These are phyloP conservation scores for Sarocladium oryzae DNA, from an alignment of 2,329 filamentous ascomycete genomes.

Conservation along the genomic window DNA sequence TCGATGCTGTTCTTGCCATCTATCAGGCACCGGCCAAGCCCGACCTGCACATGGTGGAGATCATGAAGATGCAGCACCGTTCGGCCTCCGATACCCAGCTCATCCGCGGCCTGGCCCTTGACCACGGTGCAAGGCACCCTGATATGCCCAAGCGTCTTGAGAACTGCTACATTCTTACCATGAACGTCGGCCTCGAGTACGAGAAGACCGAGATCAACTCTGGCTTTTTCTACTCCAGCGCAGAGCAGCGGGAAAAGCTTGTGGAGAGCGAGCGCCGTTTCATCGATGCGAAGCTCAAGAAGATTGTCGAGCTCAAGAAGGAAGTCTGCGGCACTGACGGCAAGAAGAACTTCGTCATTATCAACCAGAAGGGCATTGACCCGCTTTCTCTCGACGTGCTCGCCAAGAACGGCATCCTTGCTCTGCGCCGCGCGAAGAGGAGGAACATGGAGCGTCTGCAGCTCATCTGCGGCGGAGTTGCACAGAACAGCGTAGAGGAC, in stretches of 20 bases:
- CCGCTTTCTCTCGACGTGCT: conserved; percentile 91
- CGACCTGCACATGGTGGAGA: conserved; percentile 98
- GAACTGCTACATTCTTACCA: conserved; percentile 88
- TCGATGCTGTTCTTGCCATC: conserved; percentile 92
- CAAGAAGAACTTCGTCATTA: conserved; percentile 93
- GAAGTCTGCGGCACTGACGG: conserved; percentile 89
- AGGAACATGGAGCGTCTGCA: conserved; percentile 99
- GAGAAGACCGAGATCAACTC: conserved; percentile 99
- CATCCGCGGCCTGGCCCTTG: conserved; percentile 84
- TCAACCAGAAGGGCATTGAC: conserved; percentile 99
- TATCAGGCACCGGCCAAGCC: conserved; percentile 86
- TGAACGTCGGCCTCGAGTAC: conserved; percentile 97
- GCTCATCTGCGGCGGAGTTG: conserved; percentile 81
- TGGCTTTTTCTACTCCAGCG: conserved; percentile 95
- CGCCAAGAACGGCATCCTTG: conserved; percentile 96
- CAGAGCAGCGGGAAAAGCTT: conserved; percentile 94
- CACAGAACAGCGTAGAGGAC: conserved; percentile 96
- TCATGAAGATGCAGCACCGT: conserved; percentile 99
- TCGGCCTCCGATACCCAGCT: conserved; percentile 93
- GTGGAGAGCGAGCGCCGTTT: conserved; percentile 96
- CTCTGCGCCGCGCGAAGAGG: conserved; percentile 88
- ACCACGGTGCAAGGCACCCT: conserved; percentile 92
- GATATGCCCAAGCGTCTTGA: conserved; percentile 97
- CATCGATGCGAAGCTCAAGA: conserved; percentile 91
- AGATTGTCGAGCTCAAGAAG: conserved; percentile 98